Base-by-base conservation (phyloP, 2,329 filamentous ascomycete species). In the Pyrenochaeta sp. region DNA sequence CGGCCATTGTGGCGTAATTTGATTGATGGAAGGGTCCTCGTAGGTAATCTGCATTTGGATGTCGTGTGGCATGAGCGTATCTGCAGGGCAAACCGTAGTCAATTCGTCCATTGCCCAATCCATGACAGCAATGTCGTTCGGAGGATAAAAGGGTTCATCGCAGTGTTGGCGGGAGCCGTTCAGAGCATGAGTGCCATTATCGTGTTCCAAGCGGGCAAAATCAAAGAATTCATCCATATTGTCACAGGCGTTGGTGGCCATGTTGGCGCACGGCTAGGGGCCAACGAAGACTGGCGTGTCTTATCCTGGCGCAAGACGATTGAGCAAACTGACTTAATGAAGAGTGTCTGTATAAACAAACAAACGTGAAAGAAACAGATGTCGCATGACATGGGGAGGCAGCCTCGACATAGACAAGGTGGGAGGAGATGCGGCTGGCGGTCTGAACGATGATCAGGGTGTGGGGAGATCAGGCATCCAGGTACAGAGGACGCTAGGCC, bases 151-250 rank as follows among this genome's bases (percentile, higher is more conserved):
- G 3, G 23, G 4, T 8, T 46, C 19, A 17, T 32, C n/a, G 30
- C 40, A 20, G 7, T 30, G 37, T 14, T 46, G 27, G 9, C 15
- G 18, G 22, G n/a, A 6, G 13, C 13, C 32, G 29, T 17, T 20
- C 22, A 14, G 15, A 18, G 13, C 18, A 36, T 53, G 41, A n/a
- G 31, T 6, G 17, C 27, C 44, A 29, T 42, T 38, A 35, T 67
- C 58, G 11, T 49, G 44, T 19, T 68, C 63, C 23, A 68, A 46
- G 17, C 52, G 54, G n/a, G 55, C 51, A 46, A 69, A 69, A 42
- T 69, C 67, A 42, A 69, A 69, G 55, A 69, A 69, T 27, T 68
- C 67, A 19, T 68, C 56, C 41, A 69, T 27, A 35, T 44, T 54
- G 41, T 61, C 57, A 32, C 46, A 35, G 27, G 47, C 35, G 35